Conservation (phyloP, 2,329 filamentous ascomycete species). For the Talaromyces albobiverticillius region DNA sequence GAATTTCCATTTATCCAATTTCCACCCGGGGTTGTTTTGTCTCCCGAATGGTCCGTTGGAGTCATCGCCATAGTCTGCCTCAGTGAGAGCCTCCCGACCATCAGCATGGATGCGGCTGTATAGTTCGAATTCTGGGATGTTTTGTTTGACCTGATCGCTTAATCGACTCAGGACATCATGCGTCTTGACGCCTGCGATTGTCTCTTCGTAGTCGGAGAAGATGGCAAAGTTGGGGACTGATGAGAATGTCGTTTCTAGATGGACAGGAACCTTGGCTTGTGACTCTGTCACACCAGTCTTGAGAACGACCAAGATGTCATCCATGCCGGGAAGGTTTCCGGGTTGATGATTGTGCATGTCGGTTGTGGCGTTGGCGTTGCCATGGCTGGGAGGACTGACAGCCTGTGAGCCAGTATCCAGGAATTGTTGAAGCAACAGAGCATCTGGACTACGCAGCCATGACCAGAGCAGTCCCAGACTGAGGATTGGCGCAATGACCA, state of each 20-base stretch:
- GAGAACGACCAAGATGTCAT: slow-evolving; percentile 56
- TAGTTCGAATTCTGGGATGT: slow-evolving; percentile 49
- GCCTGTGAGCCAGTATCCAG: neutral
- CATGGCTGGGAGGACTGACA: neutral
- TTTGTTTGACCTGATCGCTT: slow-evolving; percentile 33
- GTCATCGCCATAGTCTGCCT: slow-evolving; percentile 33
- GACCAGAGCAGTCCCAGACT: slow-evolving; percentile 5
- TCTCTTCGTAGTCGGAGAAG: slow-evolving; percentile 57
- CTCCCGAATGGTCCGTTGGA: slow-evolving; percentile 38
- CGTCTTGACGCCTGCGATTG: slow-evolving; percentile 49
- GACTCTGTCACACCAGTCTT: slow-evolving; percentile 59
- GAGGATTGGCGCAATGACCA: slow-evolving; percentile 7
- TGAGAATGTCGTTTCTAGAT: slow-evolving; percentile 53
- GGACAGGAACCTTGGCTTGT: slow-evolving; percentile 52
- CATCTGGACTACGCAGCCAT: slow-evolving; percentile 5
- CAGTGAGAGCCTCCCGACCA: slow-evolving; percentile 41
- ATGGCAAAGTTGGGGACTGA: slow-evolving; percentile 56
- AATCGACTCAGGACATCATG: slow-evolving; percentile 52
- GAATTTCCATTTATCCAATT: slow-evolving; percentile 59
- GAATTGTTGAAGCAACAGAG: neutral
- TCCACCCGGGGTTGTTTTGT: slow-evolving; percentile 49
- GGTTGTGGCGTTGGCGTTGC: neutral
- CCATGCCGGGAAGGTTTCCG: slow-evolving; percentile 39
- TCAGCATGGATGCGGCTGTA: slow-evolving; percentile 48
- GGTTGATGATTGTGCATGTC: slow-evolving; percentile 21